Percentiles rank a stretch among this genome's conserved stretches.
Conservation (phyloP, 345 rosid genomes). For the Ceriops zippeliana region DNA sequence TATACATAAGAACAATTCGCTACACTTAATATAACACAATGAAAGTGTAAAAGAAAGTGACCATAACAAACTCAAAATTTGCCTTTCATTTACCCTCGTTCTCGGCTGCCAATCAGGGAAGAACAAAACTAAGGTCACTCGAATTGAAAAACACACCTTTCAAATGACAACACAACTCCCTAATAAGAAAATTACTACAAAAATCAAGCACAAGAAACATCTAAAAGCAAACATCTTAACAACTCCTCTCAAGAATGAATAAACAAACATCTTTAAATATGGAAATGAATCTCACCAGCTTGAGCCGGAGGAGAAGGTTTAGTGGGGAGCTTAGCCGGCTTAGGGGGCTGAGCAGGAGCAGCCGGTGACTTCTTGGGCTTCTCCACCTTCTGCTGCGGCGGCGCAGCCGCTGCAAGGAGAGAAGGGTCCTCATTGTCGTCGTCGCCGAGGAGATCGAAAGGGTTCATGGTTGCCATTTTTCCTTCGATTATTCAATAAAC, state of each 20-base stretch:
- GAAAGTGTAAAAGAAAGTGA: no score
- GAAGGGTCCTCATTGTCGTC: constrained; percentile 26
- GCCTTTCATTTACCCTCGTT: no score
- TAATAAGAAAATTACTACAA: not conserved
- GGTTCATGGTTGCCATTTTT: constrained; percentile 25
- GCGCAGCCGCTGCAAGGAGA: constrained; percentile 15
- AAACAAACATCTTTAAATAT: not conserved
- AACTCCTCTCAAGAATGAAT: not conserved
- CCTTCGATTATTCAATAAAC: not conserved
- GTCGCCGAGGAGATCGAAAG: constrained; percentile 26
- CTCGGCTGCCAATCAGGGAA: no score
- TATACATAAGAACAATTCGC: no score
- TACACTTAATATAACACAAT: no score
- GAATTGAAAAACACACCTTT: no score
- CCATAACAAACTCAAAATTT: no score
- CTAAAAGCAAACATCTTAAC: no score
- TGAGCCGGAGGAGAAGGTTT: constrained; percentile 30
- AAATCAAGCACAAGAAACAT: no score
- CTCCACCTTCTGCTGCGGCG: constrained; percentile 6
- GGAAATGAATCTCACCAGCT: constrained; percentile 14
- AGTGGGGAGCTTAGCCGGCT: constrained; percentile 26
- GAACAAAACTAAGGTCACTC: no score
- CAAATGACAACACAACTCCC: not conserved
- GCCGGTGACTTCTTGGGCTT: constrained; percentile 6
- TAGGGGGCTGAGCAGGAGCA: constrained; percentile 13